Percentiles rank a stretch among this genome's conserved stretches.
phyloP scores from a whole-genome alignment of 2,329 filamentous ascomycete species.

The Aciculosporium take region DNA sequence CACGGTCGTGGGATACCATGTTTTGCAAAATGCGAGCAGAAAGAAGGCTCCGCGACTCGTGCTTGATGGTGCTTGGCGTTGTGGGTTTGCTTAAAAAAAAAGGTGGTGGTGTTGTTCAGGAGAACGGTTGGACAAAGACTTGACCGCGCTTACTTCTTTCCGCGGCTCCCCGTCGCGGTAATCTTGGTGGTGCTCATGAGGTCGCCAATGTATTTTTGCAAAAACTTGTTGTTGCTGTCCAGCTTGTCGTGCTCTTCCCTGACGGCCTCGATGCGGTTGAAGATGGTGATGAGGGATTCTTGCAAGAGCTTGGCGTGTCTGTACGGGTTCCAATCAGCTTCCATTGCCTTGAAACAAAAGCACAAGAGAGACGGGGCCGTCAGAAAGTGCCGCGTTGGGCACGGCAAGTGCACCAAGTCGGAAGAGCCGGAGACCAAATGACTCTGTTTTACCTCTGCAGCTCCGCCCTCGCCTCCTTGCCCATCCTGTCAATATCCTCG shows the following conservation, averaged over 20 bases:
- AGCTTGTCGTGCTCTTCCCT: slow-evolving; percentile 92
- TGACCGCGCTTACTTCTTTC: slow-evolving; percentile 34
- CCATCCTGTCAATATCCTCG: slow-evolving; percentile 78
- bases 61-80: no score
- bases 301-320: slow-evolving; percentile 85
- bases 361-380: no score
- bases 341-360: background rate
- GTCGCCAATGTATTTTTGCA: slow-evolving; percentile 96
- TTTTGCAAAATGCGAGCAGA: no score
- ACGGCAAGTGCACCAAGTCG: no score
- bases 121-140: background rate
- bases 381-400: no score
- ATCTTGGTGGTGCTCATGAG: slow-evolving; percentile 78
- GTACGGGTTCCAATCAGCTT: slow-evolving; percentile 3
- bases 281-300: slow-evolving; percentile 75
- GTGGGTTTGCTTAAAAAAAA: no score
- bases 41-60: no score
- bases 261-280: slow-evolving; percentile 88
- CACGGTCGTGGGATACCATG: no score
- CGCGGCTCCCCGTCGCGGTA: slow-evolving; percentile 39
- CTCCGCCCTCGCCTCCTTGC: slow-evolving; percentile 63
- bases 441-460: slow-evolving; percentile 35
- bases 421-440: no score
- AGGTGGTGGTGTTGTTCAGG: background rate
- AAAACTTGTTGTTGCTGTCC: slow-evolving; percentile 89